phyloP scores from a whole-genome alignment of 768 basidiomycete genomes.

The Suillus ampliporus region DNA sequence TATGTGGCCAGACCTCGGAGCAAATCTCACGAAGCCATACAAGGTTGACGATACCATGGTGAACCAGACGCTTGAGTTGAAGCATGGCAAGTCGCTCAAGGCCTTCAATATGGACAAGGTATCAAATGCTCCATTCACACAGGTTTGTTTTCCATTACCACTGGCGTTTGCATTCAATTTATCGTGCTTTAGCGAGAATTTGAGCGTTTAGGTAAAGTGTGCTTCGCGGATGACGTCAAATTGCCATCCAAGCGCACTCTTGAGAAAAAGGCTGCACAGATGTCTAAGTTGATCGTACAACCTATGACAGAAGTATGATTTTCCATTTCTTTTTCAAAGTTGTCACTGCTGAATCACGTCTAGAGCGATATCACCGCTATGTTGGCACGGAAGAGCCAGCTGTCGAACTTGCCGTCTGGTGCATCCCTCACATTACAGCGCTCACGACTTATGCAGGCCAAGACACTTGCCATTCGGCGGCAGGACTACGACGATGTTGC shows the following conservation, averaged over 20 bases:
- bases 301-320: conserved; percentile 79
- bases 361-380: conserved; percentile 87
- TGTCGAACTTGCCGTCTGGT: conserved; percentile 40
- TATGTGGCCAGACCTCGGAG: conserved; percentile 51
- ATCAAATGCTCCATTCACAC: conserved; percentile 71
- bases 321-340: conserved; percentile 11
- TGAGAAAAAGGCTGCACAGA: conserved; percentile 67
- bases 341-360: conserved; percentile 16
- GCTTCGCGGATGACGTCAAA: conserved; percentile 57
- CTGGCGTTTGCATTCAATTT: conserved; percentile 10
- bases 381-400: conserved; percentile 67
- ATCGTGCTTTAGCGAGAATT: conserved; percentile 66
- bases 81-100: conserved; percentile 71
- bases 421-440: conserved; percentile 56
- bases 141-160: conserved; percentile 50
- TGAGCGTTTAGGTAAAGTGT: conserved; percentile 56
- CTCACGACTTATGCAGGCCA: conserved; percentile 70
- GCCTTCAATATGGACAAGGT: conserved; percentile 83
- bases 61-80: conserved; percentile 73
- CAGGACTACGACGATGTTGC: conserved; percentile 70
- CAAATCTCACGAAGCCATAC: conserved; percentile 67
- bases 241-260: conserved; percentile 71
- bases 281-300: conserved; percentile 62
- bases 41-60: conserved; percentile 67
- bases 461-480: conserved; percentile 75